These are phyloP conservation scores for Volutella citrinella DNA, from an alignment of 2,329 filamentous ascomycete genomes.

Conservation along the genomic window DNA sequence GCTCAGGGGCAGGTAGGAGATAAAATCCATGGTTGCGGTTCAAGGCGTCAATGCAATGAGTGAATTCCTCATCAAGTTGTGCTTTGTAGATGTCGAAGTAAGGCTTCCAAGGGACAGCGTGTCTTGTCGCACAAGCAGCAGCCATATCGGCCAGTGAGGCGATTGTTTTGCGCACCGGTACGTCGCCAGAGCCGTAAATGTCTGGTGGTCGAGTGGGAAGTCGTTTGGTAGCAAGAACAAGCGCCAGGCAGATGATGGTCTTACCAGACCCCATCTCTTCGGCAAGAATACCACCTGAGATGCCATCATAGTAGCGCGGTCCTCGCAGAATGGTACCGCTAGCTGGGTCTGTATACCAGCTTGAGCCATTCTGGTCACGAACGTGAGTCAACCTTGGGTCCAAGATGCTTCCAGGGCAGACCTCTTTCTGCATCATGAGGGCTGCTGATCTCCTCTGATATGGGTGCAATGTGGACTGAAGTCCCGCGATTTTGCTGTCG, in stretches of 20 bases:
- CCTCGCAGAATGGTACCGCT: slow-evolving; percentile 60
- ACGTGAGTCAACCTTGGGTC: slow-evolving; percentile 70
- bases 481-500: slow-evolving; percentile 48
- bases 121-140: slow-evolving; percentile 63
- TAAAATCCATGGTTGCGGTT: slow-evolving; percentile 59
- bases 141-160: slow-evolving; percentile 74
- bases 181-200: slow-evolving; percentile 45
- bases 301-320: slow-evolving; percentile 70
- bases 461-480: slow-evolving; percentile 65
- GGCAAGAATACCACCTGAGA: slow-evolving; percentile 73
- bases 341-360: slow-evolving; percentile 70
- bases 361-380: slow-evolving; percentile 55
- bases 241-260: slow-evolving; percentile 78
- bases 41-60: slow-evolving; percentile 54
- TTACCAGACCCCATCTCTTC: slow-evolving; percentile 85
- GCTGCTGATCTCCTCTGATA: slow-evolving; percentile 81
- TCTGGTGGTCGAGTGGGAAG: slow-evolving; percentile 66
- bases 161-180: slow-evolving; percentile 42
- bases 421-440: slow-evolving; percentile 80
- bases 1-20: slow-evolving; percentile 44
- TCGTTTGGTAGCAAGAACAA: slow-evolving; percentile 72
- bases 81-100: slow-evolving; percentile 54
- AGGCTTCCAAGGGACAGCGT: slow-evolving; percentile 67
- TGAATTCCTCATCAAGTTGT: slow-evolving; percentile 46
- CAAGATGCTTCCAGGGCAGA: slow-evolving; percentile 58